A percentile compares a stretch with the other conserved stretches of the same genome.
Conservation (phyloP, 805 yeast genomes). For the Lipomyces spencermartinsiae region DNA sequence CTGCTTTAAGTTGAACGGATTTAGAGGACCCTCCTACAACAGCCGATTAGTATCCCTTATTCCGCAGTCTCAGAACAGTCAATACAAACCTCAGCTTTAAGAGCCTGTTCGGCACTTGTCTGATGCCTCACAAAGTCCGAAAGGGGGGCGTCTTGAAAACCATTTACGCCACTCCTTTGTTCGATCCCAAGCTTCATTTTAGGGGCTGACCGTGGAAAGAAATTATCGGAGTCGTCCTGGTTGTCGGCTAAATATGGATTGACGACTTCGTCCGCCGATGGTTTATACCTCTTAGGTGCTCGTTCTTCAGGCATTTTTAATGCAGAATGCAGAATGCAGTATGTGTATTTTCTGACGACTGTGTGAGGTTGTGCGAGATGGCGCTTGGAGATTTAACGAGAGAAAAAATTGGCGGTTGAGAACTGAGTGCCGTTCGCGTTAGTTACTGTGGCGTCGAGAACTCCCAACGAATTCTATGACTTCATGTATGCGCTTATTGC, state of each 20-base stretch:
- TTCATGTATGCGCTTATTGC: too few relatives aligned
- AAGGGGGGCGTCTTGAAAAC: conserved; percentile 7
- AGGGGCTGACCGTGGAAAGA: background rate
- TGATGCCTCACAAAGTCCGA: conserved; percentile 41
- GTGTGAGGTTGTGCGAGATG: background rate
- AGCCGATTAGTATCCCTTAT: background rate
- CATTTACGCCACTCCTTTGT: conserved; percentile 5
- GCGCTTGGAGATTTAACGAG: background rate
- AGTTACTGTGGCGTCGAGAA: background rate
- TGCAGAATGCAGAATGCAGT: background rate
- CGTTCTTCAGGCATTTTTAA: conserved; percentile 24
- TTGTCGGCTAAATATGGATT: conserved; percentile 47
- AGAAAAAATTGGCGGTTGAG: background rate
- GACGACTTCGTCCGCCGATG: conserved; percentile 19
- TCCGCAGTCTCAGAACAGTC: conserved; percentile 47
- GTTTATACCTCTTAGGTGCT: conserved; percentile 26
- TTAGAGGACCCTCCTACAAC: conserved; percentile 53
- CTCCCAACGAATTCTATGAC: background rate
- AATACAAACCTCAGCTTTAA: conserved; percentile 43
- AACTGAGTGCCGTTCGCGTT: background rate
- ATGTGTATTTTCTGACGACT: background rate
- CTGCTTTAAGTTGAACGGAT: conserved; percentile 78
- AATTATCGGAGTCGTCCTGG: conserved; percentile 33
- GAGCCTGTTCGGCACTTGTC: conserved; percentile 47
- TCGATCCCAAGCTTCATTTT: conserved; percentile 3